These are phyloP conservation scores for Albugo laibachii DNA, from an alignment of 352 stramenopile genomes.

Conservation along the genomic window DNA sequence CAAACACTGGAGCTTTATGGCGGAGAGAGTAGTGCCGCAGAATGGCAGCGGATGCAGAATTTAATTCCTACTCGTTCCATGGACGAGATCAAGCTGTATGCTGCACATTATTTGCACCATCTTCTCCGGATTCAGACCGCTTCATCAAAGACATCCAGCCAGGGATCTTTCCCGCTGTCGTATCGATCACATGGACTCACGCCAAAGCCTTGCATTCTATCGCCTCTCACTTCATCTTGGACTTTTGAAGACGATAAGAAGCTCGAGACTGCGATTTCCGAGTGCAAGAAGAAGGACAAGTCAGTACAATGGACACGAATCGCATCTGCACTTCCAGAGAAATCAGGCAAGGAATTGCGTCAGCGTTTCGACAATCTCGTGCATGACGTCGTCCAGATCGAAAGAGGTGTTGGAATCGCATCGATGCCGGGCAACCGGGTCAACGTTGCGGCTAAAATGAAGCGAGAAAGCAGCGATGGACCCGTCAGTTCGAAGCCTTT, in stretches of 20 bases:
- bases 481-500: background rate
- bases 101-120: slow-evolving; percentile 47
- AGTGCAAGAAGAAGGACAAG: slow-evolving; percentile 21
- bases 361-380: slow-evolving; percentile 59
- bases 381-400: slow-evolving; percentile 45
- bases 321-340: slow-evolving; percentile 34
- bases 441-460: background rate
- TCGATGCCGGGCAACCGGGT: background rate
- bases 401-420: slow-evolving; percentile 9
- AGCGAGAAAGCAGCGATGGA: slow-evolving; percentile 2
- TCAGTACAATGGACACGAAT: slow-evolving; percentile 73
- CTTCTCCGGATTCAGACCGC: slow-evolving; percentile 18
- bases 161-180: background rate
- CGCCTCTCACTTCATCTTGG: slow-evolving; percentile 24
- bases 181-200: too few species aligned
- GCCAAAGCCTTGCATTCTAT: too few species aligned
- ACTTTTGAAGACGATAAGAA: slow-evolving; percentile 69
- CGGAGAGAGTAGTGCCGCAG: slow-evolving; percentile 20
- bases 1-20: slow-evolving; percentile 58
- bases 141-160: background rate
- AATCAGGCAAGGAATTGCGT: slow-evolving; percentile 51
- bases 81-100: slow-evolving; percentile 44
- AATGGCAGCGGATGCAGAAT: slow-evolving; percentile 47
- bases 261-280: slow-evolving; percentile 48
- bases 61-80: slow-evolving; percentile 50